Percentiles rank a stretch among this genome's conserved stretches.
phyloP scores from a whole-genome alignment of 768 basidiomycete genomes.

The Suillus discolor region DNA sequence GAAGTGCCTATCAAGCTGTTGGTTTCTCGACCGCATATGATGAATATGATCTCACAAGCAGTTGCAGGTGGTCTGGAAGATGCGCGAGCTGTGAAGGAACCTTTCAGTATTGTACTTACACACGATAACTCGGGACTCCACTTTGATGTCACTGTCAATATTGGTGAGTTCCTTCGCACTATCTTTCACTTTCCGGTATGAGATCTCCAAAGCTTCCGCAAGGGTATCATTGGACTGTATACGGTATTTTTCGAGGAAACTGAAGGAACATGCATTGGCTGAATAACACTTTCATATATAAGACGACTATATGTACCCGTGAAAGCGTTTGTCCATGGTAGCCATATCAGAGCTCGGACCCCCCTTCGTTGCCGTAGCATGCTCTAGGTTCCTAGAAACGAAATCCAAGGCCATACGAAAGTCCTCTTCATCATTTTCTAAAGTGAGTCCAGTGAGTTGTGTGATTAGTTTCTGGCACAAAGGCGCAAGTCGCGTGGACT shows the following conservation, averaged over 20 bases:
- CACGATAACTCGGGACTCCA: conserved; percentile 20
- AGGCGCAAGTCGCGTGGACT: conserved; percentile 53
- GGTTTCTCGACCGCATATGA: not conserved
- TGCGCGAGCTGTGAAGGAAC: conserved; percentile 46
- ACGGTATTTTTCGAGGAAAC: conserved; percentile 67
- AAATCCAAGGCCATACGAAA: conserved; percentile 55
- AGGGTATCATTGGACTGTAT: conserved; percentile 65
- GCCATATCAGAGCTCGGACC: conserved; percentile 58
- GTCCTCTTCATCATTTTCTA: conserved; percentile 44
- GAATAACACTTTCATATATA: conserved; percentile 9
- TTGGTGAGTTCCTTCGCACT: conserved; percentile 52
- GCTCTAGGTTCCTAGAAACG: conserved; percentile 61
- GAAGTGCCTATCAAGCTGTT: conserved; percentile 46
- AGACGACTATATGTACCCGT: conserved; percentile 44
- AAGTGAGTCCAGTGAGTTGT: conserved; percentile 53
- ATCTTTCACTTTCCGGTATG: conserved; percentile 53
- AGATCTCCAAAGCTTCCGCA: conserved; percentile 59
- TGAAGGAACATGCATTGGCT: conserved; percentile 26
- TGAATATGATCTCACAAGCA: conserved; percentile 54
- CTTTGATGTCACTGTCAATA: conserved; percentile 69
- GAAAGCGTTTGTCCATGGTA: conserved; percentile 51
- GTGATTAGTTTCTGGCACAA: conserved; percentile 56
- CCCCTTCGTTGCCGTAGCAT: conserved; percentile 52
- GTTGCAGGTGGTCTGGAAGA: conserved; percentile 72
- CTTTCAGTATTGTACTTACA: conserved; percentile 12